Evolutionary conservation across 768 basidiomycete genomes (phyloP).

Genomic region (Agaricus subrufescens): DNA sequence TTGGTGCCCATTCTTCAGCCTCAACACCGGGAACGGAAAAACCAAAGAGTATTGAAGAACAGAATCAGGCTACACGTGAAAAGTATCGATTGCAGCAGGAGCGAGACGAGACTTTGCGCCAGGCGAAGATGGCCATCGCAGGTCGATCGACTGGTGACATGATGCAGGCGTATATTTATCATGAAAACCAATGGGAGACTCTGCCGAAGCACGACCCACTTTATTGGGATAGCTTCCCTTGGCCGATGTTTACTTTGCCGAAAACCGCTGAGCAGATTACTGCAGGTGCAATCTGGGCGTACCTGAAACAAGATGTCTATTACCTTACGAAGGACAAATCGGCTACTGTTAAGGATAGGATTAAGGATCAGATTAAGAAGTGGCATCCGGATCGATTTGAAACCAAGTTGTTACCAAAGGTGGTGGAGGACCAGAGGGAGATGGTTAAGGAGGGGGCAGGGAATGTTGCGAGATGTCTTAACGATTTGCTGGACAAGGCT

Average conservation of each 20-base stretch:
- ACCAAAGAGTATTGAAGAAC: constrained; percentile 59
- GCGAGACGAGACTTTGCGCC: constrained; percentile 48
- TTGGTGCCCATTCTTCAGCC: constrained; percentile 21
- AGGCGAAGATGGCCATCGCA: constrained; percentile 46
- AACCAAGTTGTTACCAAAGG: constrained; percentile 59
- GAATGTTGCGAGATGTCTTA: constrained; percentile 63
- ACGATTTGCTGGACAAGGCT: constrained; percentile 55
- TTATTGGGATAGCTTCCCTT: constrained; percentile 67
- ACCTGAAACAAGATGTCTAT: constrained; percentile 49
- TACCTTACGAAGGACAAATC: constrained; percentile 48
- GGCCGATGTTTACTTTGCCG: constrained; percentile 64
- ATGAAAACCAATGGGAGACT: constrained; percentile 59
- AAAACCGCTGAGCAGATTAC: constrained; percentile 58
- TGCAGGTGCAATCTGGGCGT: constrained; percentile 48
- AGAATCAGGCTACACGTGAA: constrained; percentile 62
- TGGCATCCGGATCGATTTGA: constrained; percentile 89
- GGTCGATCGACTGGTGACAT: constrained; percentile 55
- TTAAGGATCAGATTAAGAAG: constrained; percentile 67
- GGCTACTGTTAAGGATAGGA: constrained; percentile 59
- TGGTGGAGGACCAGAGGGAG: constrained; percentile 58
- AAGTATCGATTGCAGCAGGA: constrained; percentile 67
- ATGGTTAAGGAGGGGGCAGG: constrained; percentile 72
- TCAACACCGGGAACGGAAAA: constrained; percentile 47
- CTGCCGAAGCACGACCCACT: constrained; percentile 38
- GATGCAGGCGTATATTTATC: constrained; percentile 48